phyloP scores from a whole-genome alignment of 352 stramenopile genomes.

The Detonula confervacea region DNA sequence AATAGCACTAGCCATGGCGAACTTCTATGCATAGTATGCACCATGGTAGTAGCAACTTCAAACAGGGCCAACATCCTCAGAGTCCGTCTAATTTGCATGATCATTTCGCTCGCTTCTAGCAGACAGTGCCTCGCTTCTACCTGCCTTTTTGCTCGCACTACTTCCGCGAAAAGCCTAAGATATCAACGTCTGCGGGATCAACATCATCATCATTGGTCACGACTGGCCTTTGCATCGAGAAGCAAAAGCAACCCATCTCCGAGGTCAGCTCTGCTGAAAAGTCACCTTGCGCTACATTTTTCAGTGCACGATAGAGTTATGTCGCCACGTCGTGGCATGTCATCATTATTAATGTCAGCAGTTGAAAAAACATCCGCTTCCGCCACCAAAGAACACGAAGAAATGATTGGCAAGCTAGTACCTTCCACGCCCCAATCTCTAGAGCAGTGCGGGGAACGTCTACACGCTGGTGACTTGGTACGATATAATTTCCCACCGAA shows the following conservation, averaged over 20 bases:
- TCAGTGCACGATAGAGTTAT: not conserved
- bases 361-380: not conserved
- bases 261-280: not conserved
- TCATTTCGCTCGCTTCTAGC: not conserved
- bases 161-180: not conserved
- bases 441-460: conserved; percentile 57
- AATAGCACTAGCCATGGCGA: not conserved
- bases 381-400: not conserved
- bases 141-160: not conserved
- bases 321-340: not conserved
- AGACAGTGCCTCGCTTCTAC: not conserved
- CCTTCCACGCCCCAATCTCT: conserved; percentile 49
- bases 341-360: conserved; percentile 4
- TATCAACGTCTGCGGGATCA: not conserved
- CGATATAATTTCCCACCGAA: conserved; percentile 97
- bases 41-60: not conserved
- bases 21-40: not conserved
- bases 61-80: not conserved
- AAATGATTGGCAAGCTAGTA: conserved; percentile 36
- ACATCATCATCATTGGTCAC: not conserved
- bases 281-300: not conserved
- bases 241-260: not conserved
- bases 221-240: not conserved
- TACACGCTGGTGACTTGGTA: conserved; percentile 69
- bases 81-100: not conserved